Conservation (phyloP, 306 rosid genomes). For the Ochetophila trinervis region DNA sequence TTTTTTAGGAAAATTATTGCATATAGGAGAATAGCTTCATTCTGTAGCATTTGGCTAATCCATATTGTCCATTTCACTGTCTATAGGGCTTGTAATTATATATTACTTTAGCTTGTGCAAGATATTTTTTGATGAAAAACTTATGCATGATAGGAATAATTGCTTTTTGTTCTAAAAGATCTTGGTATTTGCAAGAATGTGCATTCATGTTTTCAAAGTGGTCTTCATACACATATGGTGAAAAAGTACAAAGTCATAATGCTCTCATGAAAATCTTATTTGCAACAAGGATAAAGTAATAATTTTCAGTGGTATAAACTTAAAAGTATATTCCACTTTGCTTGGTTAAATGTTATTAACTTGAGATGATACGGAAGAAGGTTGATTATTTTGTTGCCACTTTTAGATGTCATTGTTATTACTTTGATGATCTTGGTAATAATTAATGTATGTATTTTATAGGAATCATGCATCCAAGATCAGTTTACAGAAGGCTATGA, state of each 20-base stretch:
- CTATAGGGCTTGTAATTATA: too few relatives aligned
- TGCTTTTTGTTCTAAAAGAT: background rate
- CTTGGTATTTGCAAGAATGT: background rate
- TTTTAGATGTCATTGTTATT: too few relatives aligned
- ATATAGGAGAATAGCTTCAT: background rate
- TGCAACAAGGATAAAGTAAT: background rate
- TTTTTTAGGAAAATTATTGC: background rate
- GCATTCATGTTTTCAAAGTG: background rate
- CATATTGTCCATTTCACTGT: background rate
- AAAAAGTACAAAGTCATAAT: background rate
- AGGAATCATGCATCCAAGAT: too few relatives aligned
- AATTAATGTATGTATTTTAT: too few relatives aligned
- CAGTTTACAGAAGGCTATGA: too few relatives aligned
- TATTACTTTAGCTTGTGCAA: background rate
- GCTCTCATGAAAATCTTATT: background rate
- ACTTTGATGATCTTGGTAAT: too few relatives aligned
- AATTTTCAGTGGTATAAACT: background rate
- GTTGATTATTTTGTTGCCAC: too few relatives aligned
- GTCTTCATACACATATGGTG: constrained; percentile 1
- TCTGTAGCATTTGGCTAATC: background rate
- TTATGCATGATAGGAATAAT: too few relatives aligned
- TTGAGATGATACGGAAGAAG: background rate
- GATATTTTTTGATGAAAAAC: too few relatives aligned
- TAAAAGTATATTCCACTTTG: background rate
- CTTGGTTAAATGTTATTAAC: background rate